Evolutionary conservation across 257 asterid genomes (phyloP).

Genomic region (Hygrophila difformis): DNA sequence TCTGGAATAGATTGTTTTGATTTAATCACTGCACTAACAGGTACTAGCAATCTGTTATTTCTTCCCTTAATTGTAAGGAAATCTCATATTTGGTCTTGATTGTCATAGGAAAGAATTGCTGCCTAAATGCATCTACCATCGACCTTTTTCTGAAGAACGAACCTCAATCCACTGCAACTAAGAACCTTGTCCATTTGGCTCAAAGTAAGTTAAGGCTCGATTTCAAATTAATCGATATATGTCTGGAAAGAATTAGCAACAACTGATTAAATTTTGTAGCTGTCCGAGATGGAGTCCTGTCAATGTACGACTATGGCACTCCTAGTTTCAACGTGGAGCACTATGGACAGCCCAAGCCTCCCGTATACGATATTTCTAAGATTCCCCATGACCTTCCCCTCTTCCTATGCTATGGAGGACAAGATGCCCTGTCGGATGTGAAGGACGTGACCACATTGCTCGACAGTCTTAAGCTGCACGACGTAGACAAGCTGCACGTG

Average conservation of each 20-base stretch:
- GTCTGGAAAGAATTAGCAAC: too few relatives aligned
- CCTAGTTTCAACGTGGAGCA: constrained; percentile 36
- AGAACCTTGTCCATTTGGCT: constrained; percentile 74
- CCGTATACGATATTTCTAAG: constrained; percentile 36
- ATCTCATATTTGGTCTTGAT: background rate
- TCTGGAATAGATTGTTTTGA: constrained; percentile 58
- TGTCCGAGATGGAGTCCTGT: constrained; percentile 34
- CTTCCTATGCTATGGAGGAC: constrained; percentile 79
- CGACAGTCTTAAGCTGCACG: constrained; percentile 43
- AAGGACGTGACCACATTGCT: constrained; percentile 59
- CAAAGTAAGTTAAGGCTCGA: constrained; percentile 47
- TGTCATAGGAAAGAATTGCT: constrained; percentile 63
- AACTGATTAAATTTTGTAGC: constrained; percentile 7
- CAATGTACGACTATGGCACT: constrained; percentile 52
- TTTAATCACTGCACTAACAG: constrained; percentile 55
- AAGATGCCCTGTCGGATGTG: constrained; percentile 61
- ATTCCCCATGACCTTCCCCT: constrained; percentile 71
- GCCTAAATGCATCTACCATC: constrained; percentile 59
- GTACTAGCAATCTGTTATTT: constrained; percentile 14
- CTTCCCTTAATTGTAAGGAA: background rate
- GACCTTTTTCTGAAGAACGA: constrained; percentile 51
- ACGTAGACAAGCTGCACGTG: constrained; percentile 52
- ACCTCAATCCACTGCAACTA: constrained; percentile 79
- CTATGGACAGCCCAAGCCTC: constrained; percentile 48
- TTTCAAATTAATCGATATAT: too few relatives aligned